phyloP scores from a whole-genome alignment of 2,329 filamentous ascomycete species.

The Stromatinia cepivora region DNA sequence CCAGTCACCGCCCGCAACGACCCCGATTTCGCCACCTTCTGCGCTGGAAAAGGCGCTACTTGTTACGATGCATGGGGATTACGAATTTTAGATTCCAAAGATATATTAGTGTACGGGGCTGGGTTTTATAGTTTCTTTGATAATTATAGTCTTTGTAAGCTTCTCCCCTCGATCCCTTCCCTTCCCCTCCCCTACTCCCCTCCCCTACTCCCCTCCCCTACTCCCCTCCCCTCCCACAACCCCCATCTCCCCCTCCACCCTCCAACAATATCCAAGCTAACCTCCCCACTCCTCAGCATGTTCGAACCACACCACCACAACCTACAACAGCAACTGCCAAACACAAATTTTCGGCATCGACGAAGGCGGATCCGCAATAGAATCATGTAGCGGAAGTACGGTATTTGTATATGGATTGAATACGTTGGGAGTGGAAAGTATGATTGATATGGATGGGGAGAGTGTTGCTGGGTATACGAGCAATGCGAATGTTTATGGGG shows the following conservation, averaged over 20 bases:
- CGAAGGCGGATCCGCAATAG: constrained; percentile 5
- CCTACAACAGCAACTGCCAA: constrained; percentile 31
- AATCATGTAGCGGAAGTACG: constrained; percentile 11
- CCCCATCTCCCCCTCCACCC: neutral
- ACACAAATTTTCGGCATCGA: constrained; percentile 32
- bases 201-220: neutral
- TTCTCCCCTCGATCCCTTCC: neutral
- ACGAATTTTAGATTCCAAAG: constrained; percentile 53
- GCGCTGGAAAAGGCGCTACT: constrained; percentile 41
- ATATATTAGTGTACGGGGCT: constrained; percentile 53
- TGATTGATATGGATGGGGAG: constrained; percentile 29
- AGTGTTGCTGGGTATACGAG: constrained; percentile 25
- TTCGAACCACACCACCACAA: constrained; percentile 17
- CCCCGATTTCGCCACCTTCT: constrained; percentile 50
- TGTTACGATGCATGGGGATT: constrained; percentile 66
- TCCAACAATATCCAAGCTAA: neutral
- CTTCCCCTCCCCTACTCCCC: neutral
- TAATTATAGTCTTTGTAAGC: constrained; percentile 48
- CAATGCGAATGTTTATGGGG: constrained; percentile 30
- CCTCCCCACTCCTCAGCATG: constrained; percentile 22
- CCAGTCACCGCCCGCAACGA: constrained; percentile 45
- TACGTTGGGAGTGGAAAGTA: constrained; percentile 31
- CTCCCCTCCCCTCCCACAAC: no score
- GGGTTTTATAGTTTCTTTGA: constrained; percentile 62
- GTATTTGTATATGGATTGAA: constrained; percentile 32